Conservation (phyloP, 139 green algal genomes). For the Pleodorina starrii region DNA sequence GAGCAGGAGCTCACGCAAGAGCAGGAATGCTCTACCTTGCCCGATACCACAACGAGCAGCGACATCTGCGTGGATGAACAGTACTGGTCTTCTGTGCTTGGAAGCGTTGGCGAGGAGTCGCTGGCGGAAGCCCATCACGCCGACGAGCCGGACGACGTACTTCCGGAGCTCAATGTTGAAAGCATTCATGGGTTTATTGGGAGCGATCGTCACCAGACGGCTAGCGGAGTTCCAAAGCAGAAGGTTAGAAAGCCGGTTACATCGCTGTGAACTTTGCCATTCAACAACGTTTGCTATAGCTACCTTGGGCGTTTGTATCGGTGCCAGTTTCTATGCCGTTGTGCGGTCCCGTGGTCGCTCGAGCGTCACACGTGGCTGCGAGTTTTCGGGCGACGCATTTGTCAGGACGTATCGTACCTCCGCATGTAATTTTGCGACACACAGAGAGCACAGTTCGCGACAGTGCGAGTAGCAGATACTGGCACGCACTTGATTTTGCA, state of each 20-base stretch:
- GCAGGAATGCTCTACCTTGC: not conserved
- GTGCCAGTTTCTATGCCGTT: too few relatives aligned
- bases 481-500: too few relatives aligned
- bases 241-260: conserved; percentile 4
- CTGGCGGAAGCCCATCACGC: not conserved
- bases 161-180: not conserved
- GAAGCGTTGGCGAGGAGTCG: not conserved
- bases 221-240: not conserved
- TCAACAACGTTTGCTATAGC: not conserved
- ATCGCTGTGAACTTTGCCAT: too few relatives aligned
- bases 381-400: too few relatives aligned
- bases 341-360: too few relatives aligned
- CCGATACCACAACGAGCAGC: not conserved
- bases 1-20: not conserved
- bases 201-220: not conserved
- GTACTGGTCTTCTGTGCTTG: not conserved
- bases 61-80: not conserved
- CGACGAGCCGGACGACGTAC: conserved; percentile 2
- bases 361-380: too few relatives aligned
- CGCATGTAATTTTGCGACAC: too few relatives aligned
- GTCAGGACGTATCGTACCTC: too few relatives aligned
- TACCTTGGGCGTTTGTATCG: too few relatives aligned
- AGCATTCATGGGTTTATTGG: conserved; percentile 18
- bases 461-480: too few relatives aligned
- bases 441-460: too few relatives aligned